Evolutionary conservation across 441 rosid genomes (phyloP).

Genomic region (Hura crepitans): DNA sequence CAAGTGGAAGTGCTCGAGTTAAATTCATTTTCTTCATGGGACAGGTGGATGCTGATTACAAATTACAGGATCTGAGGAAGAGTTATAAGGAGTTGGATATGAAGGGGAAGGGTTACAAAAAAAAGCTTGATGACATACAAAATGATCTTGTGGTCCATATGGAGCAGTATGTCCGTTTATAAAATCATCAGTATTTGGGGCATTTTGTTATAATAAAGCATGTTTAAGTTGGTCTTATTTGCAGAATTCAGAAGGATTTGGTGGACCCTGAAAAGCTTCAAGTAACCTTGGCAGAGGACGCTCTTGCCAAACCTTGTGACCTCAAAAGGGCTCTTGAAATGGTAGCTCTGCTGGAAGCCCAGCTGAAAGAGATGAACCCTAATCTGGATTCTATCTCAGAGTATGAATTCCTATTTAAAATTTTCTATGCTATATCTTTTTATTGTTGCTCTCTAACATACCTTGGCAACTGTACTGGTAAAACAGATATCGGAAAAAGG

Average conservation of each 20-base stretch:
- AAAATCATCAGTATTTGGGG: conserved; percentile 8
- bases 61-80: conserved; percentile 77
- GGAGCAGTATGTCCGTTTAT: conserved; percentile 70
- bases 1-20: neutral
- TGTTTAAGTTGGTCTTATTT: conserved; percentile 29
- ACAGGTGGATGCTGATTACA: conserved; percentile 85
- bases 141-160: conserved; percentile 58
- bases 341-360: conserved; percentile 75
- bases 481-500: conserved; percentile 72
- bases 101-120: conserved; percentile 79
- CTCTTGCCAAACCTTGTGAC: conserved; percentile 53
- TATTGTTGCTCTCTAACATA: conserved; percentile 4
- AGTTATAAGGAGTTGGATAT: conserved; percentile 63
- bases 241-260: conserved; percentile 87
- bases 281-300: conserved; percentile 55
- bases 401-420: conserved; percentile 39
- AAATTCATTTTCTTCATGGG: conserved; percentile 6
- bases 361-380: conserved; percentile 88
- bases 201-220: conserved; percentile 13
- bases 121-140: conserved; percentile 76
- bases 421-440: neutral
- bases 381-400: conserved; percentile 94
- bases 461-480: conserved; percentile 22
- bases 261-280: conserved; percentile 89
- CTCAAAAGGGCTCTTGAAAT: conserved; percentile 74